Base-by-base conservation (phyloP, 2,329 filamentous ascomycete species). In the Apiospora rasikravindrae region DNA sequence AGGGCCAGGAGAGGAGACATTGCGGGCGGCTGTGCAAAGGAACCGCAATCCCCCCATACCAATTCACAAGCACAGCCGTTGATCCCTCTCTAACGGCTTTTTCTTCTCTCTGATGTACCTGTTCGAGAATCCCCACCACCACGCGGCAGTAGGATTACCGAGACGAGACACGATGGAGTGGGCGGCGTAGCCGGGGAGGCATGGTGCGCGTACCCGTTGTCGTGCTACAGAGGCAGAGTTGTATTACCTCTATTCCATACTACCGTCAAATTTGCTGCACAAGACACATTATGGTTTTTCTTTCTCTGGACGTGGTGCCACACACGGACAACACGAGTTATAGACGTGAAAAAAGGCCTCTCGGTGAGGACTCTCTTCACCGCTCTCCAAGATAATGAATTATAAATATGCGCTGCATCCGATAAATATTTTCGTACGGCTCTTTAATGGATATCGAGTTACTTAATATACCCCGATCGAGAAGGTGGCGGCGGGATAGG, bases 81-180 rank as follows among this genome's bases (percentile, higher is more conserved):
- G 53, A 61, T 61, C 53, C 53, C 53, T 61, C 53, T 61, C 10
- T 33, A 61, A 61, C 53, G 29, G 53, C 53, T 37, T 33, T 37
- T 37, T 33, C 6, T 14, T 22, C 16, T 22, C 44, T 19, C 45
- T n/a, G 40, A 42, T n/a, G 22, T 49, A n/a, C 8, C 45, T 49
- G 45, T 10, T n/a, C 10, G 29, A 2, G 16, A 22, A n/a, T 49
- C 45, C 53, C 53, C 53, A 61, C 53, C 10, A 16, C 26, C 26
- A 19, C 14, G 24, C 51, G 51, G 51, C 51, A 57, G 26, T 57
- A 57, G 16, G 51, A 11, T 19, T 19, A 5, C 51, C 53, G 53
- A 61, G 29, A 37, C 53, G 53, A 61, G 53, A 61, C 53, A 61
- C 29, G 53, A 19, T 61, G 22, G 29, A 61, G 53, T 33, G 53